Base-by-base conservation (phyloP, 306 rosid genomes). In the Glycine tomentella region DNA sequence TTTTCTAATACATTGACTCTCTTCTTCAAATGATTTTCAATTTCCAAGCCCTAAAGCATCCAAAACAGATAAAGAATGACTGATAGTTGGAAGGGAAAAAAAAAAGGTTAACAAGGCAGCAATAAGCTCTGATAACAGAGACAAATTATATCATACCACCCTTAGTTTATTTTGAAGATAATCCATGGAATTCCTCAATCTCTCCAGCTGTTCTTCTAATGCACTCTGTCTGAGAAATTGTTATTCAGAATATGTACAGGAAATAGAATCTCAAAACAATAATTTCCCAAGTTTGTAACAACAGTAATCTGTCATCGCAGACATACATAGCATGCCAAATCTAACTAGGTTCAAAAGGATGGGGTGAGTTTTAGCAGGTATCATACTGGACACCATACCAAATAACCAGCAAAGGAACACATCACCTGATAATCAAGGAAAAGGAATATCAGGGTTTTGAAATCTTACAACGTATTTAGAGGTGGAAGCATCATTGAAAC, bases 221-320 rank as follows among this genome's bases (percentile, higher is more conserved):
- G 96, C 91, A 93, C 89, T 91, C 98, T 95, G 98, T 95, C 99
- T 95, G 96, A 95, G 89, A 87, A 89, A 83, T 86, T 88, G 98
- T 95, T 90, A 89, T 77, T 92, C 90, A 85, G 82, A 82, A 83
- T 56, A 83, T 86, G 86, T 81, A 75, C 77, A 78, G 78, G 88
- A 59, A 76, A 87, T 76, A 87, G 65, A 25, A 76, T 61, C 73
- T 75, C 74, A 89, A 77, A 45, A 77, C 8, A 76, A 81, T 38
- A 45, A 40, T 52, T 49, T 72, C 80, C 66, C 46, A 80, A 36
- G 40, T 36, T 1, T 42, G 53, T 44, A 74, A 80, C 4, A 3
- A 46, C 53, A 76, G 48, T 56, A 44, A 76, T 76, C 55, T 17
- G 36, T 25, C 57, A 65, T 49, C 74, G 53, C 55, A 69, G 75